phyloP scores from a whole-genome alignment of 768 basidiomycete species.

The Mycena metata region DNA sequence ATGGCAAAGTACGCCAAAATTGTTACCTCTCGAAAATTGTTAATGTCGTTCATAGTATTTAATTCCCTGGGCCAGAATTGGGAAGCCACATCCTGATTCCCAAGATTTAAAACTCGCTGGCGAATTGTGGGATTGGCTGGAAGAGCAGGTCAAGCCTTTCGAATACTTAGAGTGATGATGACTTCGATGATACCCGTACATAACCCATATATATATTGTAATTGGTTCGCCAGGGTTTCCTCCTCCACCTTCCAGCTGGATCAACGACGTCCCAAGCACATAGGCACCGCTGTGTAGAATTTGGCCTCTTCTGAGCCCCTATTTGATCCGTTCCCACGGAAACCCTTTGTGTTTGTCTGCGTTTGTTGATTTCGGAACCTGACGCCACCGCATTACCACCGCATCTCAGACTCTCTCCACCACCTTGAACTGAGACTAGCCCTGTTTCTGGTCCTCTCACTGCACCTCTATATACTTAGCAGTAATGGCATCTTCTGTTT shows the following conservation, averaged over 20 bases:
- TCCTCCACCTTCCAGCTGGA: no score
- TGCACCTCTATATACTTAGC: conserved; percentile 40
- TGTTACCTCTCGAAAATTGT: background rate
- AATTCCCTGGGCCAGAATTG: conserved; percentile 44
- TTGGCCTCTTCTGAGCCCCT: no score
- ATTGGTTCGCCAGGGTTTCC: no score
- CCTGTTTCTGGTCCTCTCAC: conserved; percentile 7
- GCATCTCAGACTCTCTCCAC: no score
- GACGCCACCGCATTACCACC: no score
- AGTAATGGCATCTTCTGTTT: conserved; percentile 92
- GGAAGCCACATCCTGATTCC: conserved; percentile 34
- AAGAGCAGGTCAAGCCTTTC: conserved; percentile 44
- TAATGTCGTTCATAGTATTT: conserved; percentile 37
- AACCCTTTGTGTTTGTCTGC: no score
- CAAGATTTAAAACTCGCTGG: conserved; percentile 40
- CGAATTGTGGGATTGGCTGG: conserved; percentile 45
- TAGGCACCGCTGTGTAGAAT: no score
- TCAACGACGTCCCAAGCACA: no score
- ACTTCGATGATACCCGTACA: background rate
- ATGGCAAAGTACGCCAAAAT: conserved; percentile 39
- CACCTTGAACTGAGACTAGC: no score
- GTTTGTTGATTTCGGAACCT: no score
- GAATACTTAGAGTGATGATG: conserved; percentile 1
- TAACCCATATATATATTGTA: no score
- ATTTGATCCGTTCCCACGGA: no score